phyloP scores from a whole-genome alignment of 164 flowering plant species.

The Stephania cephalantha region DNA sequence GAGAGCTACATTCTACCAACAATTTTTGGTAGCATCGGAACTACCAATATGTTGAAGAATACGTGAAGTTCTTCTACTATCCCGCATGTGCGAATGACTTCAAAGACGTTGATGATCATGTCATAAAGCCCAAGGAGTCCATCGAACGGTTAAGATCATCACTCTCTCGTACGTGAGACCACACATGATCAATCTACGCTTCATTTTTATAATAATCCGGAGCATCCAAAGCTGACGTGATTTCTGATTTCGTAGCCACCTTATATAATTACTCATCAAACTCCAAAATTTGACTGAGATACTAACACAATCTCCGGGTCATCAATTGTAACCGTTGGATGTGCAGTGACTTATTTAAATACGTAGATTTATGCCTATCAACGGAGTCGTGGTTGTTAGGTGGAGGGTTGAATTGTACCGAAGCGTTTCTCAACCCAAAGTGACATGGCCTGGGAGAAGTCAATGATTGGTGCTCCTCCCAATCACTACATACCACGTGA shows the following conservation, averaged over 20 bases:
- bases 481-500: too few species aligned
- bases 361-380: too few species aligned
- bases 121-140: neutral
- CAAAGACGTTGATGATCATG: too few species aligned
- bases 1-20: neutral
- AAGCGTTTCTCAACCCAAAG: too few species aligned
- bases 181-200: neutral
- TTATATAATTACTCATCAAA: neutral
- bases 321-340: too few species aligned
- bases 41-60: neutral
- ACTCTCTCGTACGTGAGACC: neutral
- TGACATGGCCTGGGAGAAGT: too few species aligned
- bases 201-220: neutral
- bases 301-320: too few species aligned
- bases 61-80: neutral
- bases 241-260: neutral
- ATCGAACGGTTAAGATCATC: neutral
- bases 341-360: too few species aligned
- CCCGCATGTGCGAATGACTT: neutral
- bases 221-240: constrained; percentile 9
- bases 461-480: too few species aligned
- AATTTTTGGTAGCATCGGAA: neutral
- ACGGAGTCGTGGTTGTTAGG: too few species aligned
- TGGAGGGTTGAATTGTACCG: too few species aligned
- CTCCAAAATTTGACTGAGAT: too few species aligned